Percentiles rank a stretch among this genome's conserved stretches.
Evolutionary conservation across 768 basidiomycete species (phyloP).

Genomic region (Rhodotorula toruloides): DNA sequence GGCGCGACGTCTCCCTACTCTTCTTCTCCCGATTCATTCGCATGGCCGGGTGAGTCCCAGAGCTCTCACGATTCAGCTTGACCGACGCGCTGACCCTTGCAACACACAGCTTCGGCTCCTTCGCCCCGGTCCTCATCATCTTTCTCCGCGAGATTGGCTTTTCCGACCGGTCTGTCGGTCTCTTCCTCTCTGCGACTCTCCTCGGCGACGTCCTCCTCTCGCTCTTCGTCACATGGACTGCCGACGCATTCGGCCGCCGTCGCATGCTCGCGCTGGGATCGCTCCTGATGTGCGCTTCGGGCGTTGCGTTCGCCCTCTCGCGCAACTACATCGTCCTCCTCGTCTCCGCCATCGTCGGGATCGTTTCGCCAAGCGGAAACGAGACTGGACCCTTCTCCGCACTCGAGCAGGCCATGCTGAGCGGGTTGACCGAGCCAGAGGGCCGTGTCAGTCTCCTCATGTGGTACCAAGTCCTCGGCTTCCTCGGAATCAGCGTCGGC

Average conservation of each 20-base stretch:
- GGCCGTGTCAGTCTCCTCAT: constrained; percentile 24
- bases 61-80: constrained; percentile 19
- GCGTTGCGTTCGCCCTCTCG: constrained; percentile 27
- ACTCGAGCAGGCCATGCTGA: constrained; percentile 24
- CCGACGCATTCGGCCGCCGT: constrained; percentile 42
- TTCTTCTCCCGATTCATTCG: constrained; percentile 13
- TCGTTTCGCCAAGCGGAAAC: constrained; percentile 29
- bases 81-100: background rate
- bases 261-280: constrained; percentile 41
- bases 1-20: constrained; percentile 2
- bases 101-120: constrained; percentile 40
- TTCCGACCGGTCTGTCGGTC: constrained; percentile 42
- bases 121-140: constrained; percentile 30
- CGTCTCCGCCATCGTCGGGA: constrained; percentile 25
- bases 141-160: constrained; percentile 33
- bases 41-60: constrained; percentile 12
- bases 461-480: constrained; percentile 31
- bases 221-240: constrained; percentile 41
- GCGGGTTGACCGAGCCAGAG: constrained; percentile 16
- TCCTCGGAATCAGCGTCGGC: constrained; percentile 21
- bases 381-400: constrained; percentile 30
- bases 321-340: constrained; percentile 14
- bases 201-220: constrained; percentile 36
- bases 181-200: constrained; percentile 44
- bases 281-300: constrained; percentile 41